Evolutionary conservation across 371 early-diverging fungal genomes (phyloP), one percentile per base, ranked within the genome.

Genomic region (Actinomortierella ambigua): DNA sequence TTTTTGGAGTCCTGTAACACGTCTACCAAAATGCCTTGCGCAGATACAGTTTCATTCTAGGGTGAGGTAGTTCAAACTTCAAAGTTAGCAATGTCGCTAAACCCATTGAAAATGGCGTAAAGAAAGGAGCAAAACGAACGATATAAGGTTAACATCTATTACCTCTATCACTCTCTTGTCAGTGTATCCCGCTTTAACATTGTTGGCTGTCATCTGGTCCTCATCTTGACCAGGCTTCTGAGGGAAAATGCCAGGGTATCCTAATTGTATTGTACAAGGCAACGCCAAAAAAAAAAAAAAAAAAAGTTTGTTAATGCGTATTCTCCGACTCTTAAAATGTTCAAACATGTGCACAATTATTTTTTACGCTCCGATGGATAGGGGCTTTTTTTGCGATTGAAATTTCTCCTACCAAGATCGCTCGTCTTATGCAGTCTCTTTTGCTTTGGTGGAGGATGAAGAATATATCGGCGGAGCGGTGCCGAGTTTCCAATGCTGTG

Each of bases 161-260:
- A 84, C 76, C 28, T 84, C 82, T 34, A 75, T 76, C 62, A 73
- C 63, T 17, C 75, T 67, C 41, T 73, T 73, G 46, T 90, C 90
- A 2, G 82, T 79, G 56, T 84, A 88, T 23, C 92, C 92, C 56
- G 83, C 82, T n/a, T 90, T 85, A 23, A 92, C 87, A 59, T 86
- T 88, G 27, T 80, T 78, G 57, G 86, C 86, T 5, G 83, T 88
- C 73, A 90, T 73, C 27, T 73, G 77, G 60, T 86, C 86, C 68
- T 90, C 90, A 23, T 81, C 83, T 60, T 88, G 88, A 18, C 69
- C 78, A 13, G 80, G 65, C 11, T 73, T 63, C 43, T 88, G 87
- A 13, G 90, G 89, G 57, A 85, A 88, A 52, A 90, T 84, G 50
- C 87, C 92, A n/a, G 91, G 86, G 60, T 82, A 85, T 1, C 90